phyloP scores from a whole-genome alignment of 2,329 filamentous ascomycete genomes.

The Penicillium polonicum region DNA sequence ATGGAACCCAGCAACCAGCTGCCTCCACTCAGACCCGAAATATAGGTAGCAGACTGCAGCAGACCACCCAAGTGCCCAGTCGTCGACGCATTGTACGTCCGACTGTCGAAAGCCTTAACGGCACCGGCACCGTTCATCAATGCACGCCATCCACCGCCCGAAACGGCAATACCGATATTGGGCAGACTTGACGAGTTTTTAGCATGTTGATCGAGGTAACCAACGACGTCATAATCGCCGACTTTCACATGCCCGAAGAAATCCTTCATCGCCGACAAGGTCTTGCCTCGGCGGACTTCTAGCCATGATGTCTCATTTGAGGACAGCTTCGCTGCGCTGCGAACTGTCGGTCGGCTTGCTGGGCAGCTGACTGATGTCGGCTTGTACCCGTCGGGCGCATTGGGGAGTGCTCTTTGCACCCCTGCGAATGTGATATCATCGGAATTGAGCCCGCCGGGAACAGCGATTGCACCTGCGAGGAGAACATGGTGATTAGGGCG shows the following conservation, averaged over 20 bases:
- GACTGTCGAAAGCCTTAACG: conserved; percentile 73
- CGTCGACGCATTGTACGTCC: conserved; percentile 62
- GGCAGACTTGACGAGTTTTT: conserved; percentile 59
- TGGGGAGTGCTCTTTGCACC: conserved; percentile 48
- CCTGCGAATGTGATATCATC: conserved; percentile 12
- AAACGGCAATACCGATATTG: conserved; percentile 74
- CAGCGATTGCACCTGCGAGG: conserved; percentile 19
- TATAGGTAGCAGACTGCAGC: conserved; percentile 77
- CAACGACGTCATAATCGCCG: conserved; percentile 69
- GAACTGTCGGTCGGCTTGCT: conserved; percentile 63
- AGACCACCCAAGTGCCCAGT: conserved; percentile 74
- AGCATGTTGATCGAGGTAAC: conserved; percentile 64
- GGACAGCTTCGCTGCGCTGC: conserved; percentile 64
- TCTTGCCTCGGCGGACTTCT: conserved; percentile 66
- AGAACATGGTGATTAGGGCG: neutral
- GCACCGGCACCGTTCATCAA: conserved; percentile 83
- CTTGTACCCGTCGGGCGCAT: conserved; percentile 68
- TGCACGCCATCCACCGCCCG: conserved; percentile 85
- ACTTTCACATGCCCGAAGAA: conserved; percentile 73
- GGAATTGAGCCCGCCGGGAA: conserved; percentile 10
- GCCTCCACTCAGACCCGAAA: conserved; percentile 79
- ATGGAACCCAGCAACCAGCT: conserved; percentile 82
- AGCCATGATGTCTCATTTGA: conserved; percentile 74
- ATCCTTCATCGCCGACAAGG: conserved; percentile 68
- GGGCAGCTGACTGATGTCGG: conserved; percentile 71